Evolutionary conservation across 768 basidiomycete genomes (phyloP), one percentile per base, ranked within the genome.

Genomic region (Hericium coralloides): DNA sequence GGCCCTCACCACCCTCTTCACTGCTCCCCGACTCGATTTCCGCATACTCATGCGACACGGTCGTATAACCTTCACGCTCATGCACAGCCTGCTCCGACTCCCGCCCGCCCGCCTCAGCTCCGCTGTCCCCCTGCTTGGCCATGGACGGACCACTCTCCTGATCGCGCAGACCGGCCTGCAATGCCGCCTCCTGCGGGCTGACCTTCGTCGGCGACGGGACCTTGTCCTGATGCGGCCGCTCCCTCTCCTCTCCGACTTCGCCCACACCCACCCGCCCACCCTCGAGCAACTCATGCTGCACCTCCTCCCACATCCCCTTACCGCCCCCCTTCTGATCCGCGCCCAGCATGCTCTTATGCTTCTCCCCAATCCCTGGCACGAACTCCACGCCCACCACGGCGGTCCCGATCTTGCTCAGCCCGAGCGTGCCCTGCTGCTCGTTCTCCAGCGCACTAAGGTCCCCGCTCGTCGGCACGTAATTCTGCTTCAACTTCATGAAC

Each of bases 401-500:
- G 23, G 53, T 67, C 12, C 70, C 70, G 12, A 69, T 56, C 43
- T 66, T 63, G 52, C 58, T 53, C 52, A 66, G 56, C 15, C 43
- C 43, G n/a, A n/a, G 14, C 18, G 8, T 17, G 12, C 43, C 14
- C 43, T 45, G 14, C 37, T 62, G 61, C 57, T 67, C 63, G 52
- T 47, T 52, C 58, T 70, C 69, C 48, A 55, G 58, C 38, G 58
- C 59, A 15, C 56, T 58, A 23, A 68, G 63, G 54, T 69, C 61
- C 10, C 70, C 70, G 57, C 68, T 59, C 4, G 64, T 63, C 2
- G 68, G 65, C 17, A 65, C 60, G 56, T 71, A 71, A 61, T 71
- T 71, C 51, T 67, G 61, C 60, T 67, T 68, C 54, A 69, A 62
- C 14, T 67, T 63, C 47, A 65, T 61, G 60, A 67, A 69, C 0